phyloP scores from a whole-genome alignment of 768 basidiomycete genomes.

The Exsudoporus frostii region DNA sequence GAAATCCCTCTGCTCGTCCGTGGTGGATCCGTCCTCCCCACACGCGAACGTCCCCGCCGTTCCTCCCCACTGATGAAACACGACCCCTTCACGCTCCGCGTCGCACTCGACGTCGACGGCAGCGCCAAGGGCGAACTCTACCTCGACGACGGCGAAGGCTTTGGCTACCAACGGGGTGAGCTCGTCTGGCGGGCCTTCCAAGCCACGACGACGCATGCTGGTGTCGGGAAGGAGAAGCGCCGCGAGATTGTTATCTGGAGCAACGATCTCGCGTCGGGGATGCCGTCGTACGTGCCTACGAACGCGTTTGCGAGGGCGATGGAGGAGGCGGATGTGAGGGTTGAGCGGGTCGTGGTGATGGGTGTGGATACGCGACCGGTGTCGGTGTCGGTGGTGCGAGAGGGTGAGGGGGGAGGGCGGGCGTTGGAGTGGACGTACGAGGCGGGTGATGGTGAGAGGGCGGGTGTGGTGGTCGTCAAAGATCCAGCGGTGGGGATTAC shows the following conservation, averaged over 20 bases:
- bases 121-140: constrained; percentile 83
- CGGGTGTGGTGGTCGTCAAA: constrained; percentile 72
- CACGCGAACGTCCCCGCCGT: constrained; percentile 82
- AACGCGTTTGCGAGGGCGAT: constrained; percentile 74
- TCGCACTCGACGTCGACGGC: constrained; percentile 63
- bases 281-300: constrained; percentile 45
- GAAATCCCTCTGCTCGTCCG: constrained; percentile 84
- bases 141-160: constrained; percentile 91
- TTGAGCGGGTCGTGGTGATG: constrained; percentile 79
- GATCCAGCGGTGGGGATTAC: constrained; percentile 61
- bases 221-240: not conserved
- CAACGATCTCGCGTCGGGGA: constrained; percentile 57
- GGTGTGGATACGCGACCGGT: constrained; percentile 66
- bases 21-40: constrained; percentile 87
- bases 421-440: constrained; percentile 69
- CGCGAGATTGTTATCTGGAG: constrained; percentile 46
- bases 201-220: constrained; percentile 45
- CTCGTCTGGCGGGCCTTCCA: constrained; percentile 80
- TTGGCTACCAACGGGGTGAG: constrained; percentile 68
- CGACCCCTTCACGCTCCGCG: constrained; percentile 90
- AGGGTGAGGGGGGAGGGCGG: constrained; percentile 30
- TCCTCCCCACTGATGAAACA: constrained; percentile 83
- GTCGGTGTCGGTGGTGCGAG: constrained; percentile 49
- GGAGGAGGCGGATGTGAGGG: constrained; percentile 50
- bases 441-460: constrained; percentile 53